These are phyloP conservation scores for Xylaria intraflava DNA, from an alignment of 495 filamentous ascomycete species.

Conservation along the genomic window DNA sequence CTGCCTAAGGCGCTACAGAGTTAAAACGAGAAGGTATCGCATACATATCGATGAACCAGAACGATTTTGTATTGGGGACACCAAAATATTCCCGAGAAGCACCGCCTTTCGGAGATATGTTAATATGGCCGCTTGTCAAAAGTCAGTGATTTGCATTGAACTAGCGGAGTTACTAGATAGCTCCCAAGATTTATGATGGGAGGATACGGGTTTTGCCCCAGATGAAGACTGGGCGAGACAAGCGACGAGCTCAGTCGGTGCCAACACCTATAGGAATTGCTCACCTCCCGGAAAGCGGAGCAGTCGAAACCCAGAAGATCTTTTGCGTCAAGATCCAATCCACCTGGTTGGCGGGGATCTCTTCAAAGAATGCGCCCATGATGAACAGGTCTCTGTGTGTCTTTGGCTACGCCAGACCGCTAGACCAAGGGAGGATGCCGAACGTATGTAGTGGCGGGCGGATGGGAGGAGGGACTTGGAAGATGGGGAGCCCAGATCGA, in stretches of 20 bases:
- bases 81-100: slow-evolving; percentile 47
- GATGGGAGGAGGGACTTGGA: too few relatives aligned
- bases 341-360: slow-evolving; percentile 48
- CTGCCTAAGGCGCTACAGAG: too few relatives aligned
- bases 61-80: slow-evolving; percentile 49
- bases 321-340: slow-evolving; percentile 57
- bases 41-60: slow-evolving; percentile 60
- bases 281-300: slow-evolving; percentile 46
- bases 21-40: neutral
- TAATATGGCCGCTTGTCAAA: slow-evolving; percentile 44
- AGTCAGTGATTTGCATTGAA: neutral
- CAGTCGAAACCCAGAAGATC: slow-evolving; percentile 63
- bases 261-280: neutral
- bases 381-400: neutral
- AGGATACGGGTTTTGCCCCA: neutral
- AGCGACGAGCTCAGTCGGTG: too few relatives aligned
- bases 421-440: too few relatives aligned
- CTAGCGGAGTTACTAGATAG: too few relatives aligned
- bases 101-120: slow-evolving; percentile 63
- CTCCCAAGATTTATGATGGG: too few relatives aligned
- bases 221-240: neutral
- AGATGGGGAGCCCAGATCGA: too few relatives aligned
- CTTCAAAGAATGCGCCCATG: slow-evolving; percentile 59
- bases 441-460: too few relatives aligned
- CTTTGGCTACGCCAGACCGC: neutral